Evolutionary conservation across 2,329 filamentous ascomycete genomes (phyloP).

Genomic region (Xylaria arbuscula): DNA sequence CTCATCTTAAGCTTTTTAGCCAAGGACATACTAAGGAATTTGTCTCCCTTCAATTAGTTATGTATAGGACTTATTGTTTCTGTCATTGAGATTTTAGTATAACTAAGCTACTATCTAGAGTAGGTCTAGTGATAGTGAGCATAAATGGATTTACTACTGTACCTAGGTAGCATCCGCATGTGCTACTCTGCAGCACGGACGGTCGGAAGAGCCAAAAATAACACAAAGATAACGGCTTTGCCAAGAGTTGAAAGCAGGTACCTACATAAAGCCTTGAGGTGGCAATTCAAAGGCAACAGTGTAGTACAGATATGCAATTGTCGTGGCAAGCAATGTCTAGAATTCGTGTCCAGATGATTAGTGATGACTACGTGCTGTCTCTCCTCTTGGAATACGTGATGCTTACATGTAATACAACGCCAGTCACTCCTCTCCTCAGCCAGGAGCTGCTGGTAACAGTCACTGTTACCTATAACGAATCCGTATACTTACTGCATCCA

Average conservation of each 20-base stretch:
- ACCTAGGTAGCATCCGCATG: neutral
- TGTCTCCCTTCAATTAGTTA: neutral
- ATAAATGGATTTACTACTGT: neutral
- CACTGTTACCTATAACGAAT: neutral
- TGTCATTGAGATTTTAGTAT: neutral
- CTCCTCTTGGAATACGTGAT: too few species aligned
- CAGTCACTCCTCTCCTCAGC: neutral
- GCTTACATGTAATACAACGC: neutral
- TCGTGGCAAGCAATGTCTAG: neutral
- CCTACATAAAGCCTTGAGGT: neutral
- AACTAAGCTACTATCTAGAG: neutral
- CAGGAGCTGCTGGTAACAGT: neutral
- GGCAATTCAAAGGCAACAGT: neutral
- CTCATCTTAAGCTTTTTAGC: conserved; percentile 6
- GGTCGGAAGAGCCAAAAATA: conserved; percentile 23
- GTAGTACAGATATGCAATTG: neutral
- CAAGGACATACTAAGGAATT: neutral
- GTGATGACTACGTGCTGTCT: neutral
- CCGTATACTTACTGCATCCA: neutral
- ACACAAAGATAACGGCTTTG: conserved; percentile 20
- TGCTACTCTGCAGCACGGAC: conserved; percentile 2
- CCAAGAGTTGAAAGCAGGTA: conserved; percentile 16
- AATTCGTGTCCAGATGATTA: neutral
- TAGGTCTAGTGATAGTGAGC: neutral
- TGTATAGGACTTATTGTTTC: neutral